Conservation (phyloP, 805 yeast species). For the Ogataea nitratoaversa region DNA sequence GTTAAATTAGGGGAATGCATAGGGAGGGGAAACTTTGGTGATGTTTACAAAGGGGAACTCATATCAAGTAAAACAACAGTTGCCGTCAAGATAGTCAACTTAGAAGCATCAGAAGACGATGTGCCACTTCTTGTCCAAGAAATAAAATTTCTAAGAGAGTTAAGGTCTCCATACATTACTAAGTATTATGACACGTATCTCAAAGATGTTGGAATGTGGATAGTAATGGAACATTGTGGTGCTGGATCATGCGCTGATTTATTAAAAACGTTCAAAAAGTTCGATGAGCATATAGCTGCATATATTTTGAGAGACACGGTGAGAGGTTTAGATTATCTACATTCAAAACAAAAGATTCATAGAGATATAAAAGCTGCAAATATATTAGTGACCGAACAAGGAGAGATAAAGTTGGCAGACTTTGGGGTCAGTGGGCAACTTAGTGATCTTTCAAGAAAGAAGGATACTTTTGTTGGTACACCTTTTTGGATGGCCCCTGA, state of each 20-base stretch:
- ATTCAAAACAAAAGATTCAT: constrained; percentile 71
- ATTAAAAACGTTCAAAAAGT: constrained; percentile 46
- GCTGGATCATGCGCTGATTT: constrained; percentile 89
- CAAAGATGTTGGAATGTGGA: constrained; percentile 70
- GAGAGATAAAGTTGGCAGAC: constrained; percentile 79
- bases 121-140: constrained; percentile 70
- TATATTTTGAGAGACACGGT: constrained; percentile 61
- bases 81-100: constrained; percentile 83
- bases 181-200: constrained; percentile 60
- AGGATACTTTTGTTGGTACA: constrained; percentile 86
- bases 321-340: constrained; percentile 72
- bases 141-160: constrained; percentile 64
- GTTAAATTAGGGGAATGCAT: constrained; percentile 49
- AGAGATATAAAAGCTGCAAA: constrained; percentile 91
- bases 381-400: constrained; percentile 64
- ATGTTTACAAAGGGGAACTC: constrained; percentile 62
- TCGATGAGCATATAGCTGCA: constrained; percentile 58
- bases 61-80: constrained; percentile 40
- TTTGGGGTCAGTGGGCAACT: constrained; percentile 92
- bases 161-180: constrained; percentile 66
- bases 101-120: constrained; percentile 78
- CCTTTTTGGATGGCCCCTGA: constrained; percentile 99
- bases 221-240: constrained; percentile 92
- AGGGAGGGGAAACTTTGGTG: constrained; percentile 86
- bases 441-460: constrained; percentile 44